Evolutionary conservation across 305 asterid species (phyloP).

Genomic region (Solanum hybrid): DNA sequence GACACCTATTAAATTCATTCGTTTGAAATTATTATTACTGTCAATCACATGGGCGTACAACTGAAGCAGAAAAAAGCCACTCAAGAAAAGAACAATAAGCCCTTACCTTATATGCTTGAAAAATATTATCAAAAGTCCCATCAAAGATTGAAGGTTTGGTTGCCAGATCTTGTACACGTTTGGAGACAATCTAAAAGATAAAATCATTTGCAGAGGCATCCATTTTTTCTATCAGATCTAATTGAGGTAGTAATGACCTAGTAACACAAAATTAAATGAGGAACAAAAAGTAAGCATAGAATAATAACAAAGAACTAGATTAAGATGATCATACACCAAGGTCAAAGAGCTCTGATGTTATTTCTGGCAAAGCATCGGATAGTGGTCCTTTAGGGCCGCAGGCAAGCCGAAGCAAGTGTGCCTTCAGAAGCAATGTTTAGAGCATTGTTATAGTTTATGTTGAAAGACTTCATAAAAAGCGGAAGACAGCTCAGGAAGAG

Average conservation of each 20-base stretch:
- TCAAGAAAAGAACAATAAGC: constrained; percentile 5
- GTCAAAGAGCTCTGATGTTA: constrained; percentile 68
- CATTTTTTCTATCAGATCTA: not conserved
- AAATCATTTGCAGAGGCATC: not conserved
- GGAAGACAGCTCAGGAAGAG: not conserved
- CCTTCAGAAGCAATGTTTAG: constrained; percentile 40
- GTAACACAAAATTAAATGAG: constrained; percentile 2
- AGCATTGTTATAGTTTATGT: constrained; percentile 7
- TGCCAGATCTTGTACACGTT: constrained; percentile 64
- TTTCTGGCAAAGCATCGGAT: constrained; percentile 69
- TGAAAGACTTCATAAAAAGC: not conserved
- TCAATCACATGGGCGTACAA: constrained; percentile 12
- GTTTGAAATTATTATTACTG: constrained; percentile 8
- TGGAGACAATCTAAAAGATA: constrained; percentile 61
- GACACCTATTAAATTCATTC: constrained; percentile 37
- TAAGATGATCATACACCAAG: constrained; percentile 54
- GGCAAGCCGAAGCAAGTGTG: constrained; percentile 86
- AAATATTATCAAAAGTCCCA: constrained; percentile 52
- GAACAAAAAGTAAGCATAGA: not conserved
- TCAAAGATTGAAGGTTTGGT: constrained; percentile 63
- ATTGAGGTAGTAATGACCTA: not conserved
- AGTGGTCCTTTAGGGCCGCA: constrained; percentile 78
- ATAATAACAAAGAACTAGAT: constrained; percentile 6
- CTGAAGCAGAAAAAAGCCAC: constrained; percentile 6
- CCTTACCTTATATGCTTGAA: constrained; percentile 68